Percentiles rank a stretch among this genome's conserved stretches.
Conservation (phyloP, 2,329 filamentous ascomycete species). For the Fusarium mexicanum region DNA sequence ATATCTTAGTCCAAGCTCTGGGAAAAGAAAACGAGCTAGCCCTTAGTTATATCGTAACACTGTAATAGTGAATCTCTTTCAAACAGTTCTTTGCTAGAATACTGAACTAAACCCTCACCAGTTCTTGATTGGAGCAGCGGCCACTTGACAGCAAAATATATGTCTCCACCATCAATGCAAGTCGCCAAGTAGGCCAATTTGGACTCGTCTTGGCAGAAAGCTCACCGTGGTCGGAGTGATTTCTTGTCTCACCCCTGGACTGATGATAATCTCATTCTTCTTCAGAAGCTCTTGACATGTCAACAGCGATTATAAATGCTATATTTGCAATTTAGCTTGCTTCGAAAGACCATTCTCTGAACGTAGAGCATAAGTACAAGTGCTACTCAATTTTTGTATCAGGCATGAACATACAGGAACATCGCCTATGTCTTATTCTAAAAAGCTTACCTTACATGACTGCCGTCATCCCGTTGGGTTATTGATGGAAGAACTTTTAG, state of each 20-base stretch:
- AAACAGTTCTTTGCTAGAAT: neutral
- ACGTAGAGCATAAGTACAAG: neutral
- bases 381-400: neutral
- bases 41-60: neutral
- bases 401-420: neutral
- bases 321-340: neutral
- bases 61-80: neutral
- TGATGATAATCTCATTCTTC: neutral
- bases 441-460: neutral
- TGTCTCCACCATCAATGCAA: neutral
- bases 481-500: neutral
- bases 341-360: neutral
- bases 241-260: neutral
- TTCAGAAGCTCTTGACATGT: neutral
- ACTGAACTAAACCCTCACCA: neutral
- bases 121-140: neutral
- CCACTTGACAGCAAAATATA: neutral
- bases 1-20: neutral
- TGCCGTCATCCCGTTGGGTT: neutral
- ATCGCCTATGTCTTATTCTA: neutral
- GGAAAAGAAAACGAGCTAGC: neutral
- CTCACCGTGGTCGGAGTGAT: neutral
- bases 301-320: neutral
- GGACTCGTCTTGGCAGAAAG: neutral
- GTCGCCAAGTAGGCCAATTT: neutral